Evolutionary conservation across 495 filamentous ascomycete species (phyloP).

Genomic region (Xylaria venustula): DNA sequence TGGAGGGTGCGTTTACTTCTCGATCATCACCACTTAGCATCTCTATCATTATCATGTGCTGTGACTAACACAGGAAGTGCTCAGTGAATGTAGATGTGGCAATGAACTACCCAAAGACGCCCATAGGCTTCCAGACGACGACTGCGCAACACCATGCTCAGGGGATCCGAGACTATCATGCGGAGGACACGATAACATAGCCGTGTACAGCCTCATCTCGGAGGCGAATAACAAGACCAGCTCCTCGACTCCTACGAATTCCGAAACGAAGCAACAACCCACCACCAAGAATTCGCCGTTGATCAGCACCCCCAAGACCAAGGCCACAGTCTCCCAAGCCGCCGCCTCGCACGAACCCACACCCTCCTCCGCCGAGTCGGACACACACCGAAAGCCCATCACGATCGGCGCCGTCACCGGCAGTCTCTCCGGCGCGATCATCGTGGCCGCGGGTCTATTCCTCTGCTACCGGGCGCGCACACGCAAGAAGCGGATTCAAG

Average conservation of each 20-base stretch:
- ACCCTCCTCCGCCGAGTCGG: neutral
- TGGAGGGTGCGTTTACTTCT: constrained; percentile 14
- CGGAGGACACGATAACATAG: constrained; percentile 17
- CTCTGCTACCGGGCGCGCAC: constrained; percentile 17
- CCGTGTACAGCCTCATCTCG: constrained; percentile 12
- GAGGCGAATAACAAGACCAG: neutral
- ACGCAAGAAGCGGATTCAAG: constrained; percentile 18
- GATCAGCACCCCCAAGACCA: neutral
- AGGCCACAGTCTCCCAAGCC: too few relatives aligned
- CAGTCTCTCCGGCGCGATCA: constrained; percentile 17
- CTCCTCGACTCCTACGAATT: neutral
- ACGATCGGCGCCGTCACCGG: constrained; percentile 20
- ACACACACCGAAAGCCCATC: neutral
- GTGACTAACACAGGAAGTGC: neutral
- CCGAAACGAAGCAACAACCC: neutral
- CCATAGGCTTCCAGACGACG: constrained; percentile 11
- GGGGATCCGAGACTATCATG: constrained; percentile 18
- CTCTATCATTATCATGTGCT: neutral
- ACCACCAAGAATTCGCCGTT: neutral
- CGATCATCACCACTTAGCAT: neutral
- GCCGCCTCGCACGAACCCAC: neutral
- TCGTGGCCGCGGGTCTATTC: constrained; percentile 15
- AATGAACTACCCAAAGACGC: constrained; percentile 11
- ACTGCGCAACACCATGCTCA: constrained; percentile 17
- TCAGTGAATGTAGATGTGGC: constrained; percentile 22